Conservation (phyloP, 192 early-diverging fungal genomes). For the Irineochytrium annulatum region DNA sequence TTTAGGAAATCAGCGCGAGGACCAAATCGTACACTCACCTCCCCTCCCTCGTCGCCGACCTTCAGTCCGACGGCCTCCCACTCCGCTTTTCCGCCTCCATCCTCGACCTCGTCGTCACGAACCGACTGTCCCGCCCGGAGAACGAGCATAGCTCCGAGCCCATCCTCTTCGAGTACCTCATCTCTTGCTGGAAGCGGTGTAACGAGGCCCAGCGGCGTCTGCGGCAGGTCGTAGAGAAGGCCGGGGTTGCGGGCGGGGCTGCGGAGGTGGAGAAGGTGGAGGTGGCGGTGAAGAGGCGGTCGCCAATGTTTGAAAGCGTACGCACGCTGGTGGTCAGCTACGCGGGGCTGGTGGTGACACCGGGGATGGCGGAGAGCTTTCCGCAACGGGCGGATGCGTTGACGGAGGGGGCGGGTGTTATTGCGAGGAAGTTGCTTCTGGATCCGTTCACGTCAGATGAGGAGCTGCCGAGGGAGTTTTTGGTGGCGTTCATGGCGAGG, state of each 20-base stretch:
- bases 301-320: constrained; percentile 52
- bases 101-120: constrained; percentile 26
- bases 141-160: constrained; percentile 12
- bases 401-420: constrained; percentile 31
- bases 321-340: constrained; percentile 75
- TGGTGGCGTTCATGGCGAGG: constrained; percentile 52
- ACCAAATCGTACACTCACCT: constrained; percentile 20
- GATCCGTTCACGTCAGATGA: constrained; percentile 56
- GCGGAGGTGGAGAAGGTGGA: constrained; percentile 18
- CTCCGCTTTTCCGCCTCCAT: constrained; percentile 15
- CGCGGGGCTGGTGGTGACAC: constrained; percentile 69
- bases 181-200: constrained; percentile 37
- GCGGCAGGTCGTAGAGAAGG: constrained; percentile 46
- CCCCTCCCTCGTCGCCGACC: constrained; percentile 16
- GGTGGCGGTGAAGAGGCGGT: constrained; percentile 41
- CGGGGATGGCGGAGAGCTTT: constrained; percentile 84
- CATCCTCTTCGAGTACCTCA: constrained; percentile 35
- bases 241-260: neutral
- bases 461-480: constrained; percentile 57
- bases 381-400: too few species aligned
- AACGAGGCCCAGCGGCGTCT: constrained; percentile 18
- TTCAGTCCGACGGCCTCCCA: constrained; percentile 18
- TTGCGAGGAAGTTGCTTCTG: constrained; percentile 46
- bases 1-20: constrained; percentile 9
- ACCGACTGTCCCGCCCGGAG: constrained; percentile 33